These are phyloP conservation scores for Acer negundo DNA, from an alignment of 345 rosid genomes.

Conservation along the genomic window DNA sequence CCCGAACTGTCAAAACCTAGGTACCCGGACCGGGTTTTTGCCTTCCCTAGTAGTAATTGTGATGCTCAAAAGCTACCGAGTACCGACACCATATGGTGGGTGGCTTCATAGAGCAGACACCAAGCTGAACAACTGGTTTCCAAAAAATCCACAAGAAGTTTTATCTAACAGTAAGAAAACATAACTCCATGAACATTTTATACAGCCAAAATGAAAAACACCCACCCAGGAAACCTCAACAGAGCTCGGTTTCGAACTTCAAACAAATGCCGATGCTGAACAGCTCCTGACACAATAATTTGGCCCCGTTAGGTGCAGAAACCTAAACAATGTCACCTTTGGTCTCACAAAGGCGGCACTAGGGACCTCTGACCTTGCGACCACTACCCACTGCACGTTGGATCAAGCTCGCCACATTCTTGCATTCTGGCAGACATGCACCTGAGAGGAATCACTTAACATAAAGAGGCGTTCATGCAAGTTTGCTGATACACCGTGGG, in stretches of 20 bases:
- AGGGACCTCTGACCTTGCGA: constrained; percentile 75
- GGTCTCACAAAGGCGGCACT: constrained; percentile 61
- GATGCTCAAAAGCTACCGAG: no score
- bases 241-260: constrained; percentile 58
- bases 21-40: no score
- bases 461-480: constrained; percentile 82
- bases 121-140: neutral
- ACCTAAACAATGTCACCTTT: constrained; percentile 65
- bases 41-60: no score
- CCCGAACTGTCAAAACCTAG: no score
- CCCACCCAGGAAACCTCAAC: constrained; percentile 32
- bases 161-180: neutral
- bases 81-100: no score
- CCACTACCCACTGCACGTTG: constrained; percentile 57
- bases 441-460: constrained; percentile 71
- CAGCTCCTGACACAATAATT: constrained; percentile 70
- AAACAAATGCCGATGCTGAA: constrained; percentile 81
- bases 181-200: neutral
- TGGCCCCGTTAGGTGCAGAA: constrained; percentile 78
- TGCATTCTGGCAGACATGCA: constrained; percentile 72
- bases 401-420: constrained; percentile 63
- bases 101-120: no score
- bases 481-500: constrained; percentile 82
- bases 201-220: neutral
- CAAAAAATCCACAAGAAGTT: neutral